A percentile compares a stretch with the other conserved stretches of the same genome.
phyloP scores from a whole-genome alignment of 176 grass and related monocot genomes.

The Zoysia pacifica region DNA sequence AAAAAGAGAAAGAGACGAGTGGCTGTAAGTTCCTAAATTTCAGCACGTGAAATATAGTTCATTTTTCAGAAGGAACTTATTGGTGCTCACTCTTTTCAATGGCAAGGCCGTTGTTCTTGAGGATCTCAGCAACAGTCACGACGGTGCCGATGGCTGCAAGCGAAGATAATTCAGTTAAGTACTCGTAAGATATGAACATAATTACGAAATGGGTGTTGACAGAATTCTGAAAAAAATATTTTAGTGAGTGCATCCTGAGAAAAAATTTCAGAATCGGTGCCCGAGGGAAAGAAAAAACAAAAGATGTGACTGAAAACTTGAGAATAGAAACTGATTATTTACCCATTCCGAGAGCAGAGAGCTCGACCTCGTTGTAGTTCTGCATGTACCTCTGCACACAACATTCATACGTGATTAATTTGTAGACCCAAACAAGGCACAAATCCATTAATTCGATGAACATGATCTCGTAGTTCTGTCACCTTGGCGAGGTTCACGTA shows the following conservation, averaged over 20 bases:
- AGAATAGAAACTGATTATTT: background rate
- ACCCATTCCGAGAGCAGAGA: constrained; percentile 90
- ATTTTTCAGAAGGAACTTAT: background rate
- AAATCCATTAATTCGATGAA: no score
- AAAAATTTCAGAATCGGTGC: background rate
- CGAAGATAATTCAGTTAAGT: background rate
- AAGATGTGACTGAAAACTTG: background rate
- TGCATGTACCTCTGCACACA: constrained; percentile 79
- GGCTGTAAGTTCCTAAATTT: background rate
- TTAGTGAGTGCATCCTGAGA: background rate
- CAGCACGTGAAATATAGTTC: background rate
- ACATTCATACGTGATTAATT: background rate
- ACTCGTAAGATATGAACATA: background rate
- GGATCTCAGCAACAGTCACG: constrained; percentile 88
- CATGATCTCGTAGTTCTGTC: no score
- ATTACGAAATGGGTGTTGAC: background rate
- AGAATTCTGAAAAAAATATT: background rate
- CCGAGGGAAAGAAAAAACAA: background rate
- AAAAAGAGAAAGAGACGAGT: background rate
- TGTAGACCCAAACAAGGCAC: background rate
- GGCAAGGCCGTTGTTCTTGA: constrained; percentile 86
- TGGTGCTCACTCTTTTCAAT: constrained; percentile 66
- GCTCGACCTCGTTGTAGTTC: constrained; percentile 79
- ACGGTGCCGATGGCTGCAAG: constrained; percentile 80
- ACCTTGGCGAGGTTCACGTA: constrained; percentile 98